Evolutionary conservation across 768 basidiomycete genomes (phyloP).

Genomic region (Cubamyces lactineus): DNA sequence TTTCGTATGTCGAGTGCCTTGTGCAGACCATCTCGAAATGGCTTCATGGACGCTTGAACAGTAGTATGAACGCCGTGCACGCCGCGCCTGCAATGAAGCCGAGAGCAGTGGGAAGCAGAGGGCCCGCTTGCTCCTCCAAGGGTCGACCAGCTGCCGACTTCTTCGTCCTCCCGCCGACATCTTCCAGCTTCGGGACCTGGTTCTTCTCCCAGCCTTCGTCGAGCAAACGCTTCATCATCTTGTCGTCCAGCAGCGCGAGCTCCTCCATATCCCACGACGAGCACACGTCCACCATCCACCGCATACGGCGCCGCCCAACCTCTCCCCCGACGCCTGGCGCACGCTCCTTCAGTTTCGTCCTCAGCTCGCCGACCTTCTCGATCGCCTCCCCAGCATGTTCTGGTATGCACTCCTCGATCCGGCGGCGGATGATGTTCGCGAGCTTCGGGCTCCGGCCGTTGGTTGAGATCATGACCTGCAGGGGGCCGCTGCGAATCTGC

Average conservation of each 20-base stretch:
- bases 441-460: constrained; percentile 92
- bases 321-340: constrained; percentile 84
- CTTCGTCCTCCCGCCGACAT: constrained; percentile 18
- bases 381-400: constrained; percentile 77
- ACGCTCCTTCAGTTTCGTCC: constrained; percentile 71
- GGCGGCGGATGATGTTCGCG: constrained; percentile 78
- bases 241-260: constrained; percentile 69
- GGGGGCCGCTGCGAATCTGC: constrained; percentile 84
- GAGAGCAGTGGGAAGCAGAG: constrained; percentile 36
- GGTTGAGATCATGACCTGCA: constrained; percentile 96
- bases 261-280: constrained; percentile 86
- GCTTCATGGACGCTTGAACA: constrained; percentile 36
- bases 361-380: constrained; percentile 73
- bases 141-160: background rate
- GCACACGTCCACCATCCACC: constrained; percentile 89
- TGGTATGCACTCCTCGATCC: constrained; percentile 70
- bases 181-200: constrained; percentile 39
- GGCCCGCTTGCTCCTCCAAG: background rate
- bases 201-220: constrained; percentile 86
- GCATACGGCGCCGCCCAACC: constrained; percentile 80
- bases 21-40: too few relatives aligned
- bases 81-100: constrained; percentile 49
- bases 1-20: background rate
- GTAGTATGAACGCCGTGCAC: constrained; percentile 39
- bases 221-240: constrained; percentile 64